These are phyloP conservation scores for Sporisorium exsertum DNA, from an alignment of 1,284 basidiomycete genomes.

Conservation along the genomic window DNA sequence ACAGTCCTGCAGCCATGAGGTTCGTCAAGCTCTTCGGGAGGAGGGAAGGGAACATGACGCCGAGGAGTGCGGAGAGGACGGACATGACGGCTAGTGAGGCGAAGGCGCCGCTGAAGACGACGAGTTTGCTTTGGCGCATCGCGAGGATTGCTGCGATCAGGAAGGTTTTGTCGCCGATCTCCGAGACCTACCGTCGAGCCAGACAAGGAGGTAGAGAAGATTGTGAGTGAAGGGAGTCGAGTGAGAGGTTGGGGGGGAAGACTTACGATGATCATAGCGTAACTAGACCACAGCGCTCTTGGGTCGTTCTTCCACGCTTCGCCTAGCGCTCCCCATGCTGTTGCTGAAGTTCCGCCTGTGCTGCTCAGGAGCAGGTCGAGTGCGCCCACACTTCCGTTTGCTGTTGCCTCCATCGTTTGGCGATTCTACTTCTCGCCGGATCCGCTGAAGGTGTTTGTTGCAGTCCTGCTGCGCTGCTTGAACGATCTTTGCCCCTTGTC, in stretches of 20 bases:
- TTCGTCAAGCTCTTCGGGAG: slow-evolving; percentile 76
- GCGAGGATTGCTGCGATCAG: slow-evolving; percentile 96
- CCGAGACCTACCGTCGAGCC: slow-evolving; percentile 62
- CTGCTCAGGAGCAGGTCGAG: not conserved
- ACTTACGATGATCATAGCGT: slow-evolving; percentile 55
- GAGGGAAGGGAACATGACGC: slow-evolving; percentile 63
- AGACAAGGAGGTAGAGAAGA: not conserved
- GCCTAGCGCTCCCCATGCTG: slow-evolving; percentile 24
- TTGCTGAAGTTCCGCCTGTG: not conserved
- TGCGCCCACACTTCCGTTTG: not conserved
- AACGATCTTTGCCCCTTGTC: no score
- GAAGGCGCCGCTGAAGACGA: slow-evolving; percentile 91
- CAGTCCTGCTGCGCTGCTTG: no score
- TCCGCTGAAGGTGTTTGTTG: not conserved
- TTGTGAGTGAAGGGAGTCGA: not conserved
- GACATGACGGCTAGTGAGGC: slow-evolving; percentile 87
- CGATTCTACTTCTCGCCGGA: not conserved
- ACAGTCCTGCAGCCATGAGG: slow-evolving; percentile 77
- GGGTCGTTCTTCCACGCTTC: slow-evolving; percentile 41
- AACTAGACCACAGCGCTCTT: slow-evolving; percentile 46
- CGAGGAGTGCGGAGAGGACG: slow-evolving; percentile 63
- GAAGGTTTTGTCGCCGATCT: slow-evolving; percentile 93
- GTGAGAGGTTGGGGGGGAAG: not conserved
- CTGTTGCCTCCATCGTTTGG: not conserved
- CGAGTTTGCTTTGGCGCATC: slow-evolving; percentile 86